Evolutionary conservation across 345 rosid species (phyloP).

Genomic region (Eucalyptus pauciflora): DNA sequence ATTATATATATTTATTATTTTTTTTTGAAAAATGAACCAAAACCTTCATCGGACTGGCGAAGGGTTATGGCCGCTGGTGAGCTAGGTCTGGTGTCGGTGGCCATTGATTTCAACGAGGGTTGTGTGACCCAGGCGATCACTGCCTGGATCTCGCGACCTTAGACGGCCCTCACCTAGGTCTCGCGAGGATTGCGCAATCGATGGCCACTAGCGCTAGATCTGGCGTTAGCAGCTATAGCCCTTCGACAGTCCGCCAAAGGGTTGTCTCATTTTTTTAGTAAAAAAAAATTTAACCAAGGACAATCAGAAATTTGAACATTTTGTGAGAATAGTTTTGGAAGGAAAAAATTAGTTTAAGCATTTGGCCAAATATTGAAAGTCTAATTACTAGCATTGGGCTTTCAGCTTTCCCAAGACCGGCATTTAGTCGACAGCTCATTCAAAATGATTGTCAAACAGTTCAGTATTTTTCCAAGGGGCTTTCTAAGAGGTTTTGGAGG

Average conservation of each 20-base stretch:
- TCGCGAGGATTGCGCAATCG: rapidly evolving
- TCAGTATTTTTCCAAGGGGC: rapidly evolving
- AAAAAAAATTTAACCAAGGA: too few relatives aligned
- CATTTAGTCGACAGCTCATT: too few relatives aligned
- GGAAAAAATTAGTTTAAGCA: too few relatives aligned
- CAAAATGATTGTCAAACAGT: too few relatives aligned
- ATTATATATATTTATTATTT: too few relatives aligned
- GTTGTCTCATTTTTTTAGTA: too few relatives aligned
- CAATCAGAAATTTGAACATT: too few relatives aligned
- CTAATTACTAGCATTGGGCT: rapidly evolving
- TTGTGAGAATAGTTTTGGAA: too few relatives aligned
- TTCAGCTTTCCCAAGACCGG: rapidly evolving
- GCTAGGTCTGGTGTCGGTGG: rapidly evolving
- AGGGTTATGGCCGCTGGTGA: rapidly evolving
- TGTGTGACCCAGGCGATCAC: rapidly evolving
- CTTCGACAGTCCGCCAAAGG: rapidly evolving
- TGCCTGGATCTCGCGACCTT: rapidly evolving
- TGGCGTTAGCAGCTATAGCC: rapidly evolving
- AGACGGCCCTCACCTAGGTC: too few relatives aligned
- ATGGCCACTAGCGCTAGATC: rapidly evolving
- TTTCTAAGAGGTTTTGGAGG: too few relatives aligned
- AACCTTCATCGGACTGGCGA: rapidly evolving
- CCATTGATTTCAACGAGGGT: rapidly evolving
- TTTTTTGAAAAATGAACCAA: too few relatives aligned
- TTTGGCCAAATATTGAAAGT: too few relatives aligned